Evolutionary conservation across 2,329 filamentous ascomycete species (phyloP).

Genomic region (Colletotrichum shisoi): DNA sequence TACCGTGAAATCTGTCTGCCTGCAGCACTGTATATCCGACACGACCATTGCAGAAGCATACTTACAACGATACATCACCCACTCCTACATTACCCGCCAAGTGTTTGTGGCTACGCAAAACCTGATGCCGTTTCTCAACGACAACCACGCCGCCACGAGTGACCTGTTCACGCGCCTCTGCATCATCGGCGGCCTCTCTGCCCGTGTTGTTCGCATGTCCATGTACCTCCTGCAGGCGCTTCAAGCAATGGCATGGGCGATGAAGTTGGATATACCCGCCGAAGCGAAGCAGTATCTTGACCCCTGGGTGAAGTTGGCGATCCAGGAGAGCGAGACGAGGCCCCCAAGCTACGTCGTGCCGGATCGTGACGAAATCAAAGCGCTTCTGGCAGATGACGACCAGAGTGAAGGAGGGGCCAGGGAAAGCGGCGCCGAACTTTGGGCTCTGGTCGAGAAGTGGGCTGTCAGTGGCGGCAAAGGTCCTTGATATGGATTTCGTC

Average conservation of each 20-base stretch:
- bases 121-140: constrained; percentile 34
- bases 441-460: constrained; percentile 37
- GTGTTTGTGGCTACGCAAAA: constrained; percentile 32
- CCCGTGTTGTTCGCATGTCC: constrained; percentile 35
- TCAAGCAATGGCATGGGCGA: constrained; percentile 37
- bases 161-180: constrained; percentile 34
- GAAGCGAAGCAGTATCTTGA: constrained; percentile 27
- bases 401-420: not conserved
- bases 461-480: constrained; percentile 3
- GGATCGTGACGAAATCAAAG: constrained; percentile 28
- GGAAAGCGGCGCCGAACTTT: constrained; percentile 30
- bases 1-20: constrained; percentile 27
- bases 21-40: constrained; percentile 35
- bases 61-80: constrained; percentile 15
- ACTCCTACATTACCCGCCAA: constrained; percentile 31
- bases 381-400: constrained; percentile 24
- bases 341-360: constrained; percentile 33
- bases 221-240: constrained; percentile 33
- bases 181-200: constrained; percentile 34
- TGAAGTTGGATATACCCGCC: constrained; percentile 30
- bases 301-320: constrained; percentile 32
- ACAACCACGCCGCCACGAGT: constrained; percentile 20
- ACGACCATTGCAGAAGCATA: constrained; percentile 31
- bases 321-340: constrained; percentile 30
- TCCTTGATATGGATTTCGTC: not conserved